Conservation (phyloP, 2,329 filamentous ascomycete genomes). For the Kalaharituber pfeilii region DNA sequence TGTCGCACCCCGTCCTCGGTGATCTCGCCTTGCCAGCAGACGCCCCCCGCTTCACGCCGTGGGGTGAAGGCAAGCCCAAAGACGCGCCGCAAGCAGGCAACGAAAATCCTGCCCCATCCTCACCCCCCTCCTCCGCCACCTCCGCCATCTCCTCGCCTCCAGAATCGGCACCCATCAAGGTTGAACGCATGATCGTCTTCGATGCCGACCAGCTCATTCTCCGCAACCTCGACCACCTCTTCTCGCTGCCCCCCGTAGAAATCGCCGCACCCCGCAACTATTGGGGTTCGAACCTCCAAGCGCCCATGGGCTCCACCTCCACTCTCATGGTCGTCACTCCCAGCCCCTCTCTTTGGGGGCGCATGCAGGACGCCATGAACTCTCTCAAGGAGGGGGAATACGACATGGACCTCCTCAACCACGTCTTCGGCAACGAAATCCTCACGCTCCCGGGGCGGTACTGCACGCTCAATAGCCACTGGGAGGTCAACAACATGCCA, state of each 20-base stretch:
- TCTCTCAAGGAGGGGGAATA: conserved; percentile 7
- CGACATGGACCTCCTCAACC: conserved; percentile 16
- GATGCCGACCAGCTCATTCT: conserved; percentile 14
- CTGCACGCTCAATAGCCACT: conserved; percentile 16
- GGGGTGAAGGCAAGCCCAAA: too few species aligned
- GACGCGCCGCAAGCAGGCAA: too few species aligned
- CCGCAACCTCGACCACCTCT: conserved; percentile 12
- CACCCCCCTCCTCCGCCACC: too few species aligned
- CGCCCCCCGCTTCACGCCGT: not conserved
- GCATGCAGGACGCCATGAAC: conserved; percentile 7
- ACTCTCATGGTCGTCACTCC: conserved; percentile 10
- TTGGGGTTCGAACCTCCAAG: conserved; percentile 1
- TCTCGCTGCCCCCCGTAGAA: conserved; percentile 10
- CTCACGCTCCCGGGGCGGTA: conserved; percentile 14
- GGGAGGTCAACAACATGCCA: conserved; percentile 12
- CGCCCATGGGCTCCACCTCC: conserved; percentile 1
- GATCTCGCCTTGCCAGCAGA: not conserved
- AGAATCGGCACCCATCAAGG: not conserved
- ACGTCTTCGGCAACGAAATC: conserved; percentile 8
- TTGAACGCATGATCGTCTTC: conserved; percentile 10
- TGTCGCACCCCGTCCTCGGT: too few species aligned
- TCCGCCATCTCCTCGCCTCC: too few species aligned
- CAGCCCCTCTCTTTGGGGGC: conserved; percentile 6
- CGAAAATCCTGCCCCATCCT: too few species aligned
- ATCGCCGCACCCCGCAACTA: conserved; percentile 13